These are phyloP conservation scores for Fraxinus albicans DNA, from an alignment of 305 asterid genomes.

Conservation along the genomic window DNA sequence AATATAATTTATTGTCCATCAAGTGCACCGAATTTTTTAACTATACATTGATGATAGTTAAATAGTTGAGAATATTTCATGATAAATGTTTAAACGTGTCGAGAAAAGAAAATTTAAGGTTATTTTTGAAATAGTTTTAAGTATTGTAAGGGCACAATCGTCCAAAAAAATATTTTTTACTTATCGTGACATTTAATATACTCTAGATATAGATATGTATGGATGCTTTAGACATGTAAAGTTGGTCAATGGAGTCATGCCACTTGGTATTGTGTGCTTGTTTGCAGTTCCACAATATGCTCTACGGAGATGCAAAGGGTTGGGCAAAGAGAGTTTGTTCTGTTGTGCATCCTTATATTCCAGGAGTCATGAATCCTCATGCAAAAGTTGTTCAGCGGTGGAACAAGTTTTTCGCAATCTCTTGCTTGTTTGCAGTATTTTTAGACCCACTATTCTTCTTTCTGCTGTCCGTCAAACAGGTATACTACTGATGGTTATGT, in stretches of 20 bases:
- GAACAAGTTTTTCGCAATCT: conserved; percentile 73
- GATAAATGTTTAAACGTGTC: background rate
- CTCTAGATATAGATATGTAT: background rate
- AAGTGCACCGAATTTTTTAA: background rate
- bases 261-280: conserved; percentile 21
- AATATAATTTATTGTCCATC: background rate
- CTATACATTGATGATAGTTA: background rate
- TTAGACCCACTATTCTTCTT: conserved; percentile 84
- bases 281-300: conserved; percentile 66
- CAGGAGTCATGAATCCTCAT: conserved; percentile 81
- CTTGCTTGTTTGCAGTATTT: conserved; percentile 70
- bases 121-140: background rate
- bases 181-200: background rate
- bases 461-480: conserved; percentile 57
- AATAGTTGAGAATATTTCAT: background rate
- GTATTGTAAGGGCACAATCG: background rate
- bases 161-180: background rate
- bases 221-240: background rate
- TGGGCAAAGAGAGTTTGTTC: conserved; percentile 64
- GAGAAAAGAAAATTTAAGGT: background rate
- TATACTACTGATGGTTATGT: conserved; percentile 24
- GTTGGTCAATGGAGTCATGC: conserved; percentile 2
- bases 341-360: conserved; percentile 42
- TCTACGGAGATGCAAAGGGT: conserved; percentile 74
- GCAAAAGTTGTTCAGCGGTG: conserved; percentile 60